Percentiles rank a stretch among this genome's conserved stretches.
Evolutionary conservation across 2,329 filamentous ascomycete genomes (phyloP).

Genomic region (Parafenestella ontariensis): DNA sequence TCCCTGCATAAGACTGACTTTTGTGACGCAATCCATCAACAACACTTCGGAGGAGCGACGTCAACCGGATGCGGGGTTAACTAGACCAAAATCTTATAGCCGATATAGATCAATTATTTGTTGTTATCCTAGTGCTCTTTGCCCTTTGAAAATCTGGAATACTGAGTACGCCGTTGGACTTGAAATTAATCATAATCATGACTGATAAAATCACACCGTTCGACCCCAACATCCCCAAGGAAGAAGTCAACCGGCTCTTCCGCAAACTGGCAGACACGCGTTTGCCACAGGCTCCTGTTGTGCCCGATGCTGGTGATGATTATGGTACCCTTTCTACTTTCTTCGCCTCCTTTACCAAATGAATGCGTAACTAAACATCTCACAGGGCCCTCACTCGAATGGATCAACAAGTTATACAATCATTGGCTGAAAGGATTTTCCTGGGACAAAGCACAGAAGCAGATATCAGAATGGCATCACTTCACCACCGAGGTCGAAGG

Average conservation of each 20-base stretch:
- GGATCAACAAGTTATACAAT: conserved; percentile 44
- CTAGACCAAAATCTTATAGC: no score
- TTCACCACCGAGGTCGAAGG: conserved; percentile 46
- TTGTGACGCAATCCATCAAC: no score
- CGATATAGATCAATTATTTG: no score
- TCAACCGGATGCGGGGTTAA: no score
- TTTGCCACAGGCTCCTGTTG: conserved; percentile 42
- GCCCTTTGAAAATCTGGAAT: no score
- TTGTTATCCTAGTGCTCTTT: no score
- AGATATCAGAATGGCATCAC: conserved; percentile 45
- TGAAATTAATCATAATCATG: no score
- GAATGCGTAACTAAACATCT: conserved; percentile 5
- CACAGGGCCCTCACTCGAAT: conserved; percentile 35
- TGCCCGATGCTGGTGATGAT: conserved; percentile 44
- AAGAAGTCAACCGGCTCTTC: conserved; percentile 47
- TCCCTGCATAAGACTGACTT: no score
- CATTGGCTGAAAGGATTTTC: conserved; percentile 45
- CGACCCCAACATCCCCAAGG: conserved; percentile 41
- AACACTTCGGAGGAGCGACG: no score
- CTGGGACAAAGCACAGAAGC: conserved; percentile 41
- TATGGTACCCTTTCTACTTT: conserved; percentile 31
- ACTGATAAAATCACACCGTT: conserved; percentile 39
- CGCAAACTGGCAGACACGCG: conserved; percentile 46
- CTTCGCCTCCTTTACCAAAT: no score
- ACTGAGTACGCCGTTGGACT: no score